A percentile compares a stretch with the other conserved stretches of the same genome.
Conservation (phyloP, 2,329 filamentous ascomycete genomes). For the Dryadomyces sulphureus region DNA sequence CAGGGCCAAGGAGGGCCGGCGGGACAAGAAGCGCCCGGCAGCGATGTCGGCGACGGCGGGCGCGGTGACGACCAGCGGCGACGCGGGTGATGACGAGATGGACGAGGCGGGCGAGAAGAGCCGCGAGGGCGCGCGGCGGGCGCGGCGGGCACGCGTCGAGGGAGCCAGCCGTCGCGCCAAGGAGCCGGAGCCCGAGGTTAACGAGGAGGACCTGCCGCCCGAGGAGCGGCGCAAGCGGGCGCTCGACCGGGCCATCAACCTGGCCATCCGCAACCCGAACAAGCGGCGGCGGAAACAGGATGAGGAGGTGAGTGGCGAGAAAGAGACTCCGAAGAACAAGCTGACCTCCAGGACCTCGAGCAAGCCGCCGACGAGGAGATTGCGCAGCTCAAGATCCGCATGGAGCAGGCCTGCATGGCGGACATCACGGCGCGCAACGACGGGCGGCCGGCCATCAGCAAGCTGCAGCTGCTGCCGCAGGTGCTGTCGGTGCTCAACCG, state of each 20-base stretch:
- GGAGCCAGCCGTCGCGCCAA: constrained; percentile 26
- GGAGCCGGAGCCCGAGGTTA: constrained; percentile 37
- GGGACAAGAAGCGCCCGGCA: constrained; percentile 45
- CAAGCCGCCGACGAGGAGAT: constrained; percentile 83
- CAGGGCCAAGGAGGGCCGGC: constrained; percentile 61
- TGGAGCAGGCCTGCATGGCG: constrained; percentile 78
- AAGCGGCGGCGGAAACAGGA: constrained; percentile 69
- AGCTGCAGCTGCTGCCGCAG: constrained; percentile 84
- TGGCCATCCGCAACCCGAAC: constrained; percentile 66
- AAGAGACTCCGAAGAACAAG: too few relatives aligned
- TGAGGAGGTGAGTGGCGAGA: too few relatives aligned
- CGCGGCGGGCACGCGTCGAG: constrained; percentile 20
- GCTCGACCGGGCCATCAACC: constrained; percentile 76
- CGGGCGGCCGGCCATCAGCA: constrained; percentile 73
- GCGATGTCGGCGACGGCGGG: constrained; percentile 26
- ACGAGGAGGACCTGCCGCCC: constrained; percentile 67
- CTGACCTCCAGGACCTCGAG: constrained; percentile 74
- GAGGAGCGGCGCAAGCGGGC: constrained; percentile 74
- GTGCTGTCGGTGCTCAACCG: constrained; percentile 80
- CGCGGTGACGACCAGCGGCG: constrained; percentile 25
- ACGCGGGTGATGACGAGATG: constrained; percentile 17
- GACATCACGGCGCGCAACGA: constrained; percentile 72
- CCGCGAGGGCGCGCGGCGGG: constrained; percentile 11
- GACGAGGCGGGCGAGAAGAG: constrained; percentile 26
- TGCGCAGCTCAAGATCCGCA: constrained; percentile 69